These are phyloP conservation scores for Apiotrichum gamsii DNA, from an alignment of 1,284 basidiomycete genomes.

Conservation along the genomic window DNA sequence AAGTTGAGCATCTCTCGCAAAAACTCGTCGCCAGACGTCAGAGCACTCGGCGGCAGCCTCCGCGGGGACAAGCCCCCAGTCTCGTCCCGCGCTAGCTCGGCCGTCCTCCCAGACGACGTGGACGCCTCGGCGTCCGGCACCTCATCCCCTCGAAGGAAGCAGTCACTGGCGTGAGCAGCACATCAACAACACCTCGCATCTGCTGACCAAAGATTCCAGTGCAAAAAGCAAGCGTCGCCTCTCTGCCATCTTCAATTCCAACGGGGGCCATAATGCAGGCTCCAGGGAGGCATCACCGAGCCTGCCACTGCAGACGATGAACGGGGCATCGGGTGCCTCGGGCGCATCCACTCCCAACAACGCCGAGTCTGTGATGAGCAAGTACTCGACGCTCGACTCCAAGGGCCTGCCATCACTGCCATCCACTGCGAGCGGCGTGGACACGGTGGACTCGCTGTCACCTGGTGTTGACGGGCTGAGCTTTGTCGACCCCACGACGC, in stretches of 20 bases:
- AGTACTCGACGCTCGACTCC: no score
- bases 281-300: background rate
- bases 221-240: constrained; percentile 32
- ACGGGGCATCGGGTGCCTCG: constrained; percentile 25
- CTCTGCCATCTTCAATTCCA: constrained; percentile 35
- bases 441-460: background rate
- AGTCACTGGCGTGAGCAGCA: background rate
- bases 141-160: background rate
- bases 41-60: background rate
- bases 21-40: constrained; percentile 3
- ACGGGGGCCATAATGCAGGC: background rate
- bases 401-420: no score
- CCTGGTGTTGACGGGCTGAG: no score
- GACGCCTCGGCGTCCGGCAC: no score
- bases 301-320: background rate
- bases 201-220: constrained; percentile 9
- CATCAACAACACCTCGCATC: no score
- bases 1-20: constrained; percentile 12
- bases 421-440: no score
- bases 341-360: constrained; percentile 29
- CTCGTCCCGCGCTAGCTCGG: no score
- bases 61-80: background rate
- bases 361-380: background rate
- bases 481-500: no score
- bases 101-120: no score